Evolutionary conservation across 2,329 filamentous ascomycete genomes (phyloP).

Genomic region (Beauveria sp.): DNA sequence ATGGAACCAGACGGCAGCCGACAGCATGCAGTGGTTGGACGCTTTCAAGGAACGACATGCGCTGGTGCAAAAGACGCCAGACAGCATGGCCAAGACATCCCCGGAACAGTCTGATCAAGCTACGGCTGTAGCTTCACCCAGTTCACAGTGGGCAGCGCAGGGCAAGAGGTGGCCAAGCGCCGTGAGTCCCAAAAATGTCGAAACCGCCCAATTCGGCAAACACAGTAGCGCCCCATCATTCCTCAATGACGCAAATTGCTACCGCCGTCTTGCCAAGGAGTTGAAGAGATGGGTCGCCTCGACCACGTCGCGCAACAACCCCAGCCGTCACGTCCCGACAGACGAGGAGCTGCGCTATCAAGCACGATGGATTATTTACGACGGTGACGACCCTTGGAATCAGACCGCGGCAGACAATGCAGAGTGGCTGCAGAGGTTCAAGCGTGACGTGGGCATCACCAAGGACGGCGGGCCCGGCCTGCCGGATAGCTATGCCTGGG

Average conservation of each 20-base stretch:
- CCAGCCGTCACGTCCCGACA: slow-evolving; percentile 48
- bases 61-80: slow-evolving; percentile 11
- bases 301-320: slow-evolving; percentile 52
- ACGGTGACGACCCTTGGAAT: slow-evolving; percentile 58
- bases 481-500: slow-evolving; percentile 34
- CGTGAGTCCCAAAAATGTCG: neutral
- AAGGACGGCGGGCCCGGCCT: slow-evolving; percentile 44
- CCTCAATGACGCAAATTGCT: slow-evolving; percentile 54
- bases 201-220: neutral
- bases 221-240: slow-evolving; percentile 32
- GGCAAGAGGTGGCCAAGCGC: neutral
- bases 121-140: slow-evolving; percentile 1
- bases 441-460: slow-evolving; percentile 47
- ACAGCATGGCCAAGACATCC: slow-evolving; percentile 5
- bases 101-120: slow-evolving; percentile 1
- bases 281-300: slow-evolving; percentile 44
- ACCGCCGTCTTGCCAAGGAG: slow-evolving; percentile 45
- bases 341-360: slow-evolving; percentile 59
- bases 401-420: slow-evolving; percentile 56
- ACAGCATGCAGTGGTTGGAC: slow-evolving; percentile 45
- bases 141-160: slow-evolving; percentile 1
- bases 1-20: slow-evolving; percentile 57
- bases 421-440: slow-evolving; percentile 57
- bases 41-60: slow-evolving; percentile 44
- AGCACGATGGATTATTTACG: slow-evolving; percentile 54